Base-by-base conservation (phyloP, 768 basidiomycete species). In the Podaxis rugospora region DNA sequence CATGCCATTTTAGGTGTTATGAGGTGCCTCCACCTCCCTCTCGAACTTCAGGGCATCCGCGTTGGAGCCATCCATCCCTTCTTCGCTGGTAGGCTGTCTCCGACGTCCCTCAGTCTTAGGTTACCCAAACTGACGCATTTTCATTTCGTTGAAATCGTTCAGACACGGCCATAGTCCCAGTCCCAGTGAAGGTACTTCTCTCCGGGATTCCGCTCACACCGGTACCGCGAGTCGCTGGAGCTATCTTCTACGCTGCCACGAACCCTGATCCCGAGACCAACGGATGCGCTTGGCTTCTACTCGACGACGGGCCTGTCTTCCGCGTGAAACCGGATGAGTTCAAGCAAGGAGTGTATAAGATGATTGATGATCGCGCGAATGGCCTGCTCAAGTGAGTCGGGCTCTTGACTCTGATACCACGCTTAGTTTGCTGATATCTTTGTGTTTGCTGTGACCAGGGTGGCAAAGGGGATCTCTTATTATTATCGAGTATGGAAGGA, bases 1-100 rank as follows among this genome's bases (percentile, higher is more conserved):
- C 83, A 84, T 62, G 83, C 76, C 37, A 68, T 85, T 5, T 71
- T 84, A 5, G 84, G 83, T 9, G 58, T 84, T 35, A 80, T 84
- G 80, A 75, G 82, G 16, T 74, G 80, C 10, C 69, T 85, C 7
- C 68, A 76, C 62, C 72, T 71, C 39, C 66, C 69, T 46, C 68
- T 77, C n/a, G 66, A 69, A 10, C 9, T 65, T 4, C 65, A 75
- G 49, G 73, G 76, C 21, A 78, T 84, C 65, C 72, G 82, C 28
- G 70, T 83, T 21, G 77, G 72, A 6, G 74, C 73, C 55, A 76
- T 85, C 28, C 80, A 83, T 61, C 83, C 84, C 0, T 85, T 77
- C 68, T 85, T 84, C 63, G 80, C 80, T 51, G 79, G 83, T 81
- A 52, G 58, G 70, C 54, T 50, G 57, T 39, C 35, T 47, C 39